phyloP scores from a whole-genome alignment of 441 rosid species.

The Gossypium lobatum region DNA sequence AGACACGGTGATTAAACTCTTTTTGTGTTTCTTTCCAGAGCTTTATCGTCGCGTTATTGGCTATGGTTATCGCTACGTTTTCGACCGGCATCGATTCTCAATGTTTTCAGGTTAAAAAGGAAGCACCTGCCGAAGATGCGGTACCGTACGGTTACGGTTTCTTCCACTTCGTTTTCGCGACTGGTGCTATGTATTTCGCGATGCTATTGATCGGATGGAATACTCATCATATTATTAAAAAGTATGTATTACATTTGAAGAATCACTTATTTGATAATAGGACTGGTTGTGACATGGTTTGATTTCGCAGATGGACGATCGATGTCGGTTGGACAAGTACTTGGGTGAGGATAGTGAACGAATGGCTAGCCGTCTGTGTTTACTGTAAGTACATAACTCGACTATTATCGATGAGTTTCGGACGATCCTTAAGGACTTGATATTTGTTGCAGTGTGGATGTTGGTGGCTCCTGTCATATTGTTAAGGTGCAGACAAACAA shows the following conservation, averaged over 20 bases:
- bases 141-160: conserved; percentile 95
- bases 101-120: conserved; percentile 85
- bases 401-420: not conserved
- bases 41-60: conserved; percentile 74
- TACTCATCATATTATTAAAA: conserved; percentile 72
- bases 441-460: conserved; percentile 77
- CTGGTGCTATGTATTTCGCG: conserved; percentile 98
- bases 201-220: conserved; percentile 96
- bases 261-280: not conserved
- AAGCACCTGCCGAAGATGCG: conserved; percentile 38
- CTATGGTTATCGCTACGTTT: conserved; percentile 90
- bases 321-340: conserved; percentile 99
- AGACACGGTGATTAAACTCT: not conserved
- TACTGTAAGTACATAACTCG: conserved; percentile 48
- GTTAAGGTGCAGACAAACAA: conserved; percentile 38
- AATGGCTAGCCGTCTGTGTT: conserved; percentile 92
- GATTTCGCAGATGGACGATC: conserved; percentile 77
- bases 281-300: not conserved
- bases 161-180: conserved; percentile 95
- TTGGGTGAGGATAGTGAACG: conserved; percentile 87
- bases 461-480: conserved; percentile 64
- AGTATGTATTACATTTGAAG: conserved; percentile 31
- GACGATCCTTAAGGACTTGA: too few relatives aligned
- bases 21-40: conserved; percentile 44
- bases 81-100: conserved; percentile 94